phyloP scores from a whole-genome alignment of 2,329 filamentous ascomycete genomes.

The Chaetothyriales sp. region DNA sequence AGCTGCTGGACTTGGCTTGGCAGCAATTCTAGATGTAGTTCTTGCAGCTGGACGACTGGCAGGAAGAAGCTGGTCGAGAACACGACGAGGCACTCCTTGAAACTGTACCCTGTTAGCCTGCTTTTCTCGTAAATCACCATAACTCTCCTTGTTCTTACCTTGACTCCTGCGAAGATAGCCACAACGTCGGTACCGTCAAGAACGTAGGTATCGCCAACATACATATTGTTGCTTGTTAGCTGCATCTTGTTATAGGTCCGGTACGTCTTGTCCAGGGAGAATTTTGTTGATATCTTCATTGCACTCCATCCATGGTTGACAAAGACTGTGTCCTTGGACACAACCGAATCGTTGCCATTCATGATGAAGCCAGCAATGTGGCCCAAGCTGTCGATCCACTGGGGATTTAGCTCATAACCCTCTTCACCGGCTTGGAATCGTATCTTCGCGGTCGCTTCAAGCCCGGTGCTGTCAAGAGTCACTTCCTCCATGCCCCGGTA shows the following conservation, averaged over 20 bases:
- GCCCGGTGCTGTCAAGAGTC: constrained; percentile 19
- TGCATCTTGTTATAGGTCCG: constrained; percentile 24
- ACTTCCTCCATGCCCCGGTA: constrained; percentile 23
- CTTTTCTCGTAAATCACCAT: constrained; percentile 23
- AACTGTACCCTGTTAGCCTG: constrained; percentile 17
- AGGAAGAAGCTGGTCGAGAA: constrained; percentile 23
- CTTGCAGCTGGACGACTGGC: constrained; percentile 23
- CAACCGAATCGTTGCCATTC: constrained; percentile 21
- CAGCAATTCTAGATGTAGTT: constrained; percentile 6
- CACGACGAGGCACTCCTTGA: constrained; percentile 23
- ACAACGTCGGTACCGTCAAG: constrained; percentile 42
- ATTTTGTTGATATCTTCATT: constrained; percentile 17
- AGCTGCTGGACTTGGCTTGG: background rate
- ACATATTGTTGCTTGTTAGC: constrained; percentile 6
- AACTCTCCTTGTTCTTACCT: constrained; percentile 9
- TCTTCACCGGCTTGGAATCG: constrained; percentile 18
- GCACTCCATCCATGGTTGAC: constrained; percentile 24
- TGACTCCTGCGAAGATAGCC: constrained; percentile 33
- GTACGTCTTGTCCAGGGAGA: constrained; percentile 15
- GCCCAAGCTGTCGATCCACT: constrained; percentile 23
- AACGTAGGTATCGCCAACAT: constrained; percentile 43
- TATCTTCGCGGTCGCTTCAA: constrained; percentile 20
- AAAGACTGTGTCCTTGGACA: constrained; percentile 17
- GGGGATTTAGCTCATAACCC: constrained; percentile 18
- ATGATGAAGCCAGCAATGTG: constrained; percentile 26